phyloP scores from a whole-genome alignment of 2,329 filamentous ascomycete genomes.

The Monosporascus sp. region DNA sequence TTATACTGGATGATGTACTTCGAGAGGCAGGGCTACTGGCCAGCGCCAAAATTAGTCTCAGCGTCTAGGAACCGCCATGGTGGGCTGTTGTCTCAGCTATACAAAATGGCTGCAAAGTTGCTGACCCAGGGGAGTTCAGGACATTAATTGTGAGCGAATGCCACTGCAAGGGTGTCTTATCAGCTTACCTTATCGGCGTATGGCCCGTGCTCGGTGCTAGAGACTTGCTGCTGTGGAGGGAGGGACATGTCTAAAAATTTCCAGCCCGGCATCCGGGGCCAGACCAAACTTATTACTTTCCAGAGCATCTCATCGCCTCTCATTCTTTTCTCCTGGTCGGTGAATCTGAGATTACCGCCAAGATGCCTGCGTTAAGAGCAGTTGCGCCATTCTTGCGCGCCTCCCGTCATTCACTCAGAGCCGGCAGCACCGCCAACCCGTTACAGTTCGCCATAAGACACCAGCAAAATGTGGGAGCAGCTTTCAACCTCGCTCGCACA shows the following conservation, averaged over 20 bases:
- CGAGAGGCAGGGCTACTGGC: constrained; percentile 15
- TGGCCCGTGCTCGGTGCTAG: background rate
- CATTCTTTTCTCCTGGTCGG: constrained; percentile 6
- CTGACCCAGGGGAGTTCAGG: constrained; percentile 12
- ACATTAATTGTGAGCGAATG: constrained; percentile 37
- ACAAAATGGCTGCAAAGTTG: constrained; percentile 20
- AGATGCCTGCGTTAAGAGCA: constrained; percentile 76
- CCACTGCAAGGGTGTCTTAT: constrained; percentile 32
- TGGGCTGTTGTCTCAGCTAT: constrained; percentile 30
- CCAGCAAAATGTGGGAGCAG: constrained; percentile 54
- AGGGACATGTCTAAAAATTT: background rate
- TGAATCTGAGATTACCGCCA: constrained; percentile 27
- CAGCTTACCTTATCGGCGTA: background rate
- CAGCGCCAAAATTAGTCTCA: constrained; percentile 27
- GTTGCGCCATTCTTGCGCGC: constrained; percentile 76
- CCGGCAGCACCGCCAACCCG: constrained; percentile 65
- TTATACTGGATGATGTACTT: no score
- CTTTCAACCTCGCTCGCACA: constrained; percentile 60
- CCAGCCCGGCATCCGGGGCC: background rate
- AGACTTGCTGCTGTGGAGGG: background rate
- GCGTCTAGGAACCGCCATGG: constrained; percentile 28
- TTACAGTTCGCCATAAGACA: constrained; percentile 63
- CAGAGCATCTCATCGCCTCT: constrained; percentile 2
- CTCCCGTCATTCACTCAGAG: constrained; percentile 67
- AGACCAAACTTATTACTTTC: background rate